These are phyloP conservation scores for Aspergillus cristatus DNA, from an alignment of 495 filamentous ascomycete species.

Conservation along the genomic window DNA sequence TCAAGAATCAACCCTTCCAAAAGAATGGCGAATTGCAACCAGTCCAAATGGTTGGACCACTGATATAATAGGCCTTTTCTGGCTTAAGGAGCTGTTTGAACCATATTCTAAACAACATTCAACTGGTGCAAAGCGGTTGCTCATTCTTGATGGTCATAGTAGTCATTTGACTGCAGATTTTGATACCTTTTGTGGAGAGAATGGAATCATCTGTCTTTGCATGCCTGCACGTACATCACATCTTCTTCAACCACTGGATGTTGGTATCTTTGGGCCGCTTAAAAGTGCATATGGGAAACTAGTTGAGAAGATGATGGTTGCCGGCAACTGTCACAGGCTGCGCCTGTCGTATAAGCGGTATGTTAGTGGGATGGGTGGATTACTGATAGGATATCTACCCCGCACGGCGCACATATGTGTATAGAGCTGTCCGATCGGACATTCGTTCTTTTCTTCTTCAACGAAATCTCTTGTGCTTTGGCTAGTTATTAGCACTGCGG, in stretches of 20 bases:
- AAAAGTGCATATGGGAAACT: slow-evolving; percentile 12
- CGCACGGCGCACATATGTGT: no score
- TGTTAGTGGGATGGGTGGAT: no score
- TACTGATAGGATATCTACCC: no score
- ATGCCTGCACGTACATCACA: slow-evolving; percentile 15
- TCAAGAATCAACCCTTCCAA: background rate
- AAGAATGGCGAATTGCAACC: slow-evolving; percentile 11
- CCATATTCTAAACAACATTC: slow-evolving; percentile 3
- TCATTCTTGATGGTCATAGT: slow-evolving; percentile 21
- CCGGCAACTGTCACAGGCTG: no score
- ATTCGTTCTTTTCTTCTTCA: no score
- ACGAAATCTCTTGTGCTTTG: no score
- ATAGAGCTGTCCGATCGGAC: no score
- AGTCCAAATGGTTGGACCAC: slow-evolving; percentile 8
- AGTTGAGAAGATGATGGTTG: slow-evolving; percentile 1
- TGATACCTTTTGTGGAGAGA: slow-evolving; percentile 7
- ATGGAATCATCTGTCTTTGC: slow-evolving; percentile 13
- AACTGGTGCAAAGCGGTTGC: slow-evolving; percentile 10
- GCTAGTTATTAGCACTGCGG: no score
- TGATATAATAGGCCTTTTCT: slow-evolving; percentile 8
- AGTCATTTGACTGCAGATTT: slow-evolving; percentile 15
- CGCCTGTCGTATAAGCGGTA: no score
- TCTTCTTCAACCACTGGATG: slow-evolving; percentile 20
- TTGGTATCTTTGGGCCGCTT: slow-evolving; percentile 14
- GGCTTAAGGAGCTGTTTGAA: slow-evolving; percentile 15